phyloP scores from a whole-genome alignment of 192 early-diverging fungal genomes.

The Pecoramyces ruminantium region DNA sequence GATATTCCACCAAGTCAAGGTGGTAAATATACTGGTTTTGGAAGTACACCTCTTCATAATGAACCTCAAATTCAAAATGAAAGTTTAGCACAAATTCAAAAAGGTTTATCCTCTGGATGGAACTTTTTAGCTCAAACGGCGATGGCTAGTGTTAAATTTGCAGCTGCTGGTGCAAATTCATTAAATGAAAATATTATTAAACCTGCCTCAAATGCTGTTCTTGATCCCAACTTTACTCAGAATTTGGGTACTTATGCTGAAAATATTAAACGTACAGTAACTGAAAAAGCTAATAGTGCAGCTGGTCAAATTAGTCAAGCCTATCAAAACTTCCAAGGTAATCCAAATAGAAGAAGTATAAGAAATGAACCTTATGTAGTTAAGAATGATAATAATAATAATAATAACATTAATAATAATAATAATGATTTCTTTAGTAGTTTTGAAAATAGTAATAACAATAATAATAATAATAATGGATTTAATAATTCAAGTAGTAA shows the following conservation, averaged over 20 bases:
- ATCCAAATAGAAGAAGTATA: background rate
- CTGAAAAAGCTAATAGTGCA: background rate
- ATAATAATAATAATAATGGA: background rate
- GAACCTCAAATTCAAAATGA: background rate
- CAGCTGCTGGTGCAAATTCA: background rate
- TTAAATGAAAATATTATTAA: background rate
- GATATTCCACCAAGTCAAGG: slow-evolving; percentile 55
- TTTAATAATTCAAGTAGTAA: background rate
- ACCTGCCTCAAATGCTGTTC: background rate
- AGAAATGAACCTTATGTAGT: background rate
- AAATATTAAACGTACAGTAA: background rate
- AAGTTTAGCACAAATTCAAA: background rate
- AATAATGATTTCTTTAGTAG: background rate
- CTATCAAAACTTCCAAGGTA: background rate
- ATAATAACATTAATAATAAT: background rate
- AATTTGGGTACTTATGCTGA: background rate
- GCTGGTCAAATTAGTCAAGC: background rate
- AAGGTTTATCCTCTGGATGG: background rate
- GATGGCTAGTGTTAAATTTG: background rate
- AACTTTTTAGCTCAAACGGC: background rate
- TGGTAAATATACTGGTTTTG: slow-evolving; percentile 59
- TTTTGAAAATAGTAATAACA: background rate
- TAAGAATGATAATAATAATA: background rate
- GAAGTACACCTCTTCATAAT: slow-evolving; percentile 17
- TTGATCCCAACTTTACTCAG: background rate